These are phyloP conservation scores for Gastrolobium bilobum DNA, from an alignment of 306 rosid genomes.

Conservation along the genomic window DNA sequence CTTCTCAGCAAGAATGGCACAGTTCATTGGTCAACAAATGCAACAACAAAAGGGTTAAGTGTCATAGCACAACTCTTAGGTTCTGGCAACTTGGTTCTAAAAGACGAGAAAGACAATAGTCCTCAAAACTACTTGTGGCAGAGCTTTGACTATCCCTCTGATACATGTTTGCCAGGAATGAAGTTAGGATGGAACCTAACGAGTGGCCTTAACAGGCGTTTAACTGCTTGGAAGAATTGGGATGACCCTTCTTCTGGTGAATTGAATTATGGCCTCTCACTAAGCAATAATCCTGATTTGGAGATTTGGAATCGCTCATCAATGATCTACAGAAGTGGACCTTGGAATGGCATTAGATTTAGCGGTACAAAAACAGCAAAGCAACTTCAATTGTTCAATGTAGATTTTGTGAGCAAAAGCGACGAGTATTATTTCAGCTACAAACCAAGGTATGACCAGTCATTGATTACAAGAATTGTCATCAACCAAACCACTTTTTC, in stretches of 20 bases:
- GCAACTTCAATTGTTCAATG: conserved; percentile 18
- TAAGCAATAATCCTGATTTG: background rate
- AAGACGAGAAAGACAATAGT: background rate
- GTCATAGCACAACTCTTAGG: background rate
- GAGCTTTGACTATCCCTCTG: conserved; percentile 14
- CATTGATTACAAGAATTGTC: conserved; percentile 42
- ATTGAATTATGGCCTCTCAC: background rate
- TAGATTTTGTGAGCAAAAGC: conserved; percentile 4
- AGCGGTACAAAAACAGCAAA: background rate
- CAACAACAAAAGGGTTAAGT: background rate
- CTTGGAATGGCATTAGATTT: background rate
- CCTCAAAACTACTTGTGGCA: background rate
- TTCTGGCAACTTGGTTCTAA: conserved; percentile 6
- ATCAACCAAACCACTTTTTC: conserved; percentile 44
- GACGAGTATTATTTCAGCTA: conserved; percentile 47
- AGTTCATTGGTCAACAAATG: conserved; percentile 19
- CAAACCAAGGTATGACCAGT: conserved; percentile 8
- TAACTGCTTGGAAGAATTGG: conserved; percentile 25
- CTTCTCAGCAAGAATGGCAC: background rate
- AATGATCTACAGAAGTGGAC: background rate
- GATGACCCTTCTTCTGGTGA: conserved; percentile 20
- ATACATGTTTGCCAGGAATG: background rate
- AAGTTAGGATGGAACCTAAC: background rate
- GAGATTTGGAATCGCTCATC: background rate
- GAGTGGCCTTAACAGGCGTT: background rate